A percentile compares a stretch with the other conserved stretches of the same genome.
phyloP scores from a whole-genome alignment of 352 stramenopile species.

The Thraustochytrium sp. region DNA sequence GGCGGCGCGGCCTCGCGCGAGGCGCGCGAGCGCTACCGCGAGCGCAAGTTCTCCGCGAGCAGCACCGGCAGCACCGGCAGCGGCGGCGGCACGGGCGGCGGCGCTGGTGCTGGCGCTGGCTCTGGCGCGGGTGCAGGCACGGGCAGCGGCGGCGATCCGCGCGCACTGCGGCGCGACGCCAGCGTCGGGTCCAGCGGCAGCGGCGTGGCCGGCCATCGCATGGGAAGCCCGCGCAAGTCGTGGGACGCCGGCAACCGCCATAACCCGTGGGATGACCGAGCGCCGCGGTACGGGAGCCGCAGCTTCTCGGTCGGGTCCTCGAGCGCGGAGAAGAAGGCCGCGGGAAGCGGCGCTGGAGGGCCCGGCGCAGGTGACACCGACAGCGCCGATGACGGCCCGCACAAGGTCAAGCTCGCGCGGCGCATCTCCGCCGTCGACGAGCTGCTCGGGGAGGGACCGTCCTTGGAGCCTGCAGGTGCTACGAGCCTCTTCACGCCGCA shows the following conservation, averaged over 20 bases:
- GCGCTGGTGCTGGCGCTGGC: too few species aligned
- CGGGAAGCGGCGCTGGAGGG: too few species aligned
- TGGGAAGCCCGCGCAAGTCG: background rate
- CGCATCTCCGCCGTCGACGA: background rate
- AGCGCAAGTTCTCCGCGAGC: too few species aligned
- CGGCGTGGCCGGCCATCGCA: background rate
- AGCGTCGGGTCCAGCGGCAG: background rate
- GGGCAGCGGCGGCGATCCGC: background rate
- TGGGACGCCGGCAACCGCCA: background rate
- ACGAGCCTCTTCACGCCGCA: background rate
- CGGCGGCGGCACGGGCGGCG: too few species aligned
- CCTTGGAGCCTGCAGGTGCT: background rate
- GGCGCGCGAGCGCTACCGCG: too few species aligned
- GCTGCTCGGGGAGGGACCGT: background rate
- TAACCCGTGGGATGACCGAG: background rate
- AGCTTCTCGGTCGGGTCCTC: background rate
- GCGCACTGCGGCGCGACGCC: background rate
- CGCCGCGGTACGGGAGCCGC: background rate
- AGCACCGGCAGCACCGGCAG: too few species aligned
- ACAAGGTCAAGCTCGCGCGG: background rate
- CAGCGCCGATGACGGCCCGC: background rate
- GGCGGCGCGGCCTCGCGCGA: too few species aligned
- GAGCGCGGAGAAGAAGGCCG: background rate
- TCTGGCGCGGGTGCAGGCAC: too few species aligned
- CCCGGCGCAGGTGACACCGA: background rate